Base-by-base conservation (phyloP, 305 asterid species). In the Galium porrigens region DNA sequence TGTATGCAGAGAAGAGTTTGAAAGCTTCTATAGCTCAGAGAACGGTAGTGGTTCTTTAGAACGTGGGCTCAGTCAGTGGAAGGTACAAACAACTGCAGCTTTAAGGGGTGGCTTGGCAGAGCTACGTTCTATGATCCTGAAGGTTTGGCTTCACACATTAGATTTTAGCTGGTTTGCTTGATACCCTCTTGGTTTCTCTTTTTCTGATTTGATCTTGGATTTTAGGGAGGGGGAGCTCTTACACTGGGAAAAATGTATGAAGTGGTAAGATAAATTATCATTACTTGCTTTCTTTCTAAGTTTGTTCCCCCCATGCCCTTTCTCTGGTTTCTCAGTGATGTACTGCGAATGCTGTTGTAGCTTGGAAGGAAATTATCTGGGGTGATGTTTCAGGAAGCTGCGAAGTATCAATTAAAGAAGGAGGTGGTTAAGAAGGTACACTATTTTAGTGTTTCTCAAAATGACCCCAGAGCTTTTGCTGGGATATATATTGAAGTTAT, bases 191-290 rank as follows among this genome's bases (percentile, higher is more conserved):
- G 65, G 51, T 5, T 55, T 58, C 42, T 70, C 15, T 64, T 69
- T 74, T 51, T 39, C 64, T 74, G 49, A 65, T 73, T 46, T 58
- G 57, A 29, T 71, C 34, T 73, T 70, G 63, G 70, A 52, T 76
- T 64, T 63, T 75, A 90, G 99, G 94, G 96, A 49, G 94, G 99
- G 42, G 97, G 97, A 74, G 79, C 84, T 82, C 83, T 94, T 72
- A 86, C 97, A 20, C 52, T 94, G 72, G 89, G 88, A 77, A 87
- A 80, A 77, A 11, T 89, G 72, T 76, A 86, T 77, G 82, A 79
- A 61, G 71, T 75, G 89, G 97, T 94, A 81, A 70, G 81, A 78
- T 41, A 55, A 48, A 42, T 54, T 76, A 12, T 30, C 9, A 27
- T 25, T 29, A 11, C 8, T 29, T 5, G n/a, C 10, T 56, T 27